phyloP scores from a whole-genome alignment of 225 moss, liverwort and hornwort species.

The Takakia lepidozioides region DNA sequence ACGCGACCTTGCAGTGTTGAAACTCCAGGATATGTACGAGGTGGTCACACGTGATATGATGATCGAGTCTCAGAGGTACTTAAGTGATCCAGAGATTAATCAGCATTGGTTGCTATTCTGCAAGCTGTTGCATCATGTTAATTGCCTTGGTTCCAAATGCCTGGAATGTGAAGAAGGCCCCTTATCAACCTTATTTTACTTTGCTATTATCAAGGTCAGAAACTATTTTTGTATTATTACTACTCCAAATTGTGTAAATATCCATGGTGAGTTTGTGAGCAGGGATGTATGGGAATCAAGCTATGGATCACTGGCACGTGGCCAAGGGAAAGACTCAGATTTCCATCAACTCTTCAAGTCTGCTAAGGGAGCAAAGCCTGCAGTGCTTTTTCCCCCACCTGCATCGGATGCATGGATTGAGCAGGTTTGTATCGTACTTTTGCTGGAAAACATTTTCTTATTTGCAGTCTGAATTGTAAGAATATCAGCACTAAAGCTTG shows the following conservation, averaged over 20 bases:
- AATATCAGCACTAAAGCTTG: too few relatives aligned
- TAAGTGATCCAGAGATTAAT: too few relatives aligned
- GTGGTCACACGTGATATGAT: conserved; percentile 95
- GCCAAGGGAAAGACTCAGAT: conserved; percentile 60
- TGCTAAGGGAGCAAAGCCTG: conserved; percentile 74
- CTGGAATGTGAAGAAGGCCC: too few relatives aligned
- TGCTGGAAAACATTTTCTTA: neutral
- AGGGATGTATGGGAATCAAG: conserved; percentile 84
- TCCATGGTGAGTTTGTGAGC: too few relatives aligned
- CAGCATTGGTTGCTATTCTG: too few relatives aligned
- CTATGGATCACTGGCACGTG: conserved; percentile 61
- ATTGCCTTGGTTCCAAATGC: too few relatives aligned
- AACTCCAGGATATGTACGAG: conserved; percentile 98
- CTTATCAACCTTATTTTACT: too few relatives aligned
- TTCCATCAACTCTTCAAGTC: too few relatives aligned
- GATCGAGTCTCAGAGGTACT: conserved; percentile 78
- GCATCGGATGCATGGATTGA: conserved; percentile 87
- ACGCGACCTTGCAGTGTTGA: conserved; percentile 66
- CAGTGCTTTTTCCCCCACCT: conserved; percentile 61
- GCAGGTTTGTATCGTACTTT: conserved; percentile 38
- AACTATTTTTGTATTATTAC: too few relatives aligned
- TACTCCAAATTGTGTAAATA: too few relatives aligned
- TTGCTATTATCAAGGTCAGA: too few relatives aligned
- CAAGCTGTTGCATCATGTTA: too few relatives aligned
- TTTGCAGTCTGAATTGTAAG: neutral